Percentiles rank a stretch among this genome's conserved stretches.
These are phyloP conservation scores for Penicillium coprophilum DNA, from an alignment of 495 filamentous ascomycete genomes.

Conservation along the genomic window DNA sequence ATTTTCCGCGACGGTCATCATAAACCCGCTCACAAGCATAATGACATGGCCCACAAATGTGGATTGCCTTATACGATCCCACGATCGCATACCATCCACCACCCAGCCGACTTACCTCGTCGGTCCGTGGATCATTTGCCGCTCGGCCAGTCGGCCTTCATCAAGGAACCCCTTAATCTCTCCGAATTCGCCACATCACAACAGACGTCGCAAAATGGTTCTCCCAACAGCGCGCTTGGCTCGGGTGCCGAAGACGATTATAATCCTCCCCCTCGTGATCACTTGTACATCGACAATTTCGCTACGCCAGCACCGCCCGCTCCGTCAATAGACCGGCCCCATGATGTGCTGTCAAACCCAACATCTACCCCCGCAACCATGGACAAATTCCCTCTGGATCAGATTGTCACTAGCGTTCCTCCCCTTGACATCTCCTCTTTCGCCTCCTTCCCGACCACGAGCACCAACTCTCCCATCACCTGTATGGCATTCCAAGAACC, in stretches of 20 bases:
- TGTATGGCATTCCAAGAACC: slow-evolving; percentile 47
- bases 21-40: slow-evolving; percentile 86
- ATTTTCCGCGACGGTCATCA: slow-evolving; percentile 93
- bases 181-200: slow-evolving; percentile 26
- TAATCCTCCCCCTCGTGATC: slow-evolving; percentile 62
- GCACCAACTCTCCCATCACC: slow-evolving; percentile 38
- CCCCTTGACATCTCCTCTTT: slow-evolving; percentile 41
- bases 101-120: slow-evolving; percentile 55
- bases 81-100: slow-evolving; percentile 69
- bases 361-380: slow-evolving; percentile 31
- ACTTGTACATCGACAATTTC: slow-evolving; percentile 56
- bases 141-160: slow-evolving; percentile 45
- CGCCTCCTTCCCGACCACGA: slow-evolving; percentile 36
- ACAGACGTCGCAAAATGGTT: slow-evolving; percentile 63
- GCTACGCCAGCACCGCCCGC: slow-evolving; percentile 44
- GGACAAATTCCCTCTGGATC: slow-evolving; percentile 38
- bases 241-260: slow-evolving; percentile 55
- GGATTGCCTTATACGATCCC: slow-evolving; percentile 79
- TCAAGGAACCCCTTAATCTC: slow-evolving; percentile 34
- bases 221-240: slow-evolving; percentile 58
- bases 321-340: slow-evolving; percentile 41
- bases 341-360: slow-evolving; percentile 21
- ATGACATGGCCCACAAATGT: slow-evolving; percentile 79
- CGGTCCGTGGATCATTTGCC: slow-evolving; percentile 71
- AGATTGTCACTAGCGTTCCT: slow-evolving; percentile 39